phyloP scores from a whole-genome alignment of 441 rosid genomes.

The Adansonia gregorii region DNA sequence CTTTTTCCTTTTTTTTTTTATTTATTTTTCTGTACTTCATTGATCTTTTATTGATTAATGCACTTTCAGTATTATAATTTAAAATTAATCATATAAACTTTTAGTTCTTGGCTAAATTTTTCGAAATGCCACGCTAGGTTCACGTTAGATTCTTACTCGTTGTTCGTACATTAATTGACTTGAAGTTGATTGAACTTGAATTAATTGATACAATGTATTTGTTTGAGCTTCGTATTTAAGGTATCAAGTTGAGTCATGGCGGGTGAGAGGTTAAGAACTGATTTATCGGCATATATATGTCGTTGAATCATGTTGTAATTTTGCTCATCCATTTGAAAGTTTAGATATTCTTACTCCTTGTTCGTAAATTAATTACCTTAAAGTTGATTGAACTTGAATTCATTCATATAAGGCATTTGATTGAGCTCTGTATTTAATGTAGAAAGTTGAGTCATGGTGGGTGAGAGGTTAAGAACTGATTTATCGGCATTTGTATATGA shows the following conservation, averaged over 20 bases:
- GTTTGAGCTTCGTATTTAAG: neutral
- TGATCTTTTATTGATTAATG: neutral
- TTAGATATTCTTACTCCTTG: neutral
- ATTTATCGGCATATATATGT: neutral
- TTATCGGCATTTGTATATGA: neutral
- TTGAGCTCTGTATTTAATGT: neutral
- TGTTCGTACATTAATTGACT: constrained; percentile 8
- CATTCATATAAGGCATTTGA: neutral
- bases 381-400: neutral
- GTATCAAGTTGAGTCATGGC: constrained; percentile 1
- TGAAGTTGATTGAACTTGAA: neutral
- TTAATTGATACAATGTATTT: neutral
- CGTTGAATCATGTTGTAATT: constrained; percentile 25
- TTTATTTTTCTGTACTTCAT: neutral
- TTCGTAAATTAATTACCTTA: constrained; percentile 11
- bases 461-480: neutral
- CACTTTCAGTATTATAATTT: neutral
- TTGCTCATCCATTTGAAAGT: neutral
- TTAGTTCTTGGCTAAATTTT: neutral
- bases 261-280: neutral
- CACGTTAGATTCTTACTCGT: constrained; percentile 6
- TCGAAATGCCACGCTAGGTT: constrained; percentile 1
- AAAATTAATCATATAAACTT: neutral
- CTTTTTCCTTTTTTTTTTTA: neutral
- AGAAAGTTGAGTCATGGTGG: neutral